Percentiles rank a stretch among this genome's conserved stretches.
Evolutionary conservation across 2,329 filamentous ascomycete species (phyloP).

Genomic region (Fusarium lyarnte): DNA sequence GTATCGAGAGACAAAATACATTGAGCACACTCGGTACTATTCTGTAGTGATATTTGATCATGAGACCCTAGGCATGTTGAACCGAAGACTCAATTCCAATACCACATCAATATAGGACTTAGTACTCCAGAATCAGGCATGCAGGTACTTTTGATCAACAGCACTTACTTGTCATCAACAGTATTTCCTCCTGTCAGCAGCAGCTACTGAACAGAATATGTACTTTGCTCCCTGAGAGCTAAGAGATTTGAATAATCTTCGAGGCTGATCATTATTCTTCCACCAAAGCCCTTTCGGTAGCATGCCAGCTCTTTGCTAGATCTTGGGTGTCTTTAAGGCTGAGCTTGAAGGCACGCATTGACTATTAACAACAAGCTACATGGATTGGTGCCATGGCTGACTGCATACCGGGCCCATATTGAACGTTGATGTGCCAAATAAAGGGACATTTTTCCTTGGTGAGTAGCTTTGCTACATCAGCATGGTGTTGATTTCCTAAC

Average conservation of each 20-base stretch:
- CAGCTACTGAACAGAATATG: too few relatives aligned
- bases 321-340: background rate
- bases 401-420: background rate
- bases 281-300: background rate
- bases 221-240: background rate
- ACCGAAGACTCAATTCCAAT: too few relatives aligned
- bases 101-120: too few relatives aligned
- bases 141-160: too few relatives aligned
- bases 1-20: too few relatives aligned
- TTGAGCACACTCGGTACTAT: too few relatives aligned
- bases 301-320: background rate
- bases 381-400: background rate
- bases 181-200: too few relatives aligned
- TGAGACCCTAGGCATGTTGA: too few relatives aligned
- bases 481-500: background rate
- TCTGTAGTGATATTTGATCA: too few relatives aligned
- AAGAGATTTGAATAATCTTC: background rate
- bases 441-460: background rate
- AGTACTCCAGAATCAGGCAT: too few relatives aligned
- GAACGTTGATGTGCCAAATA: fast-evolving
- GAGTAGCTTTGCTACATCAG: background rate
- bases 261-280: fast-evolving
- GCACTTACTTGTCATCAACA: too few relatives aligned
- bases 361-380: background rate
- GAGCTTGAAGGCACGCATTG: background rate